Percentiles rank a stretch among this genome's conserved stretches.
Evolutionary conservation across 352 stramenopile species (phyloP).

Genomic region (Proteromonas lacertae): DNA sequence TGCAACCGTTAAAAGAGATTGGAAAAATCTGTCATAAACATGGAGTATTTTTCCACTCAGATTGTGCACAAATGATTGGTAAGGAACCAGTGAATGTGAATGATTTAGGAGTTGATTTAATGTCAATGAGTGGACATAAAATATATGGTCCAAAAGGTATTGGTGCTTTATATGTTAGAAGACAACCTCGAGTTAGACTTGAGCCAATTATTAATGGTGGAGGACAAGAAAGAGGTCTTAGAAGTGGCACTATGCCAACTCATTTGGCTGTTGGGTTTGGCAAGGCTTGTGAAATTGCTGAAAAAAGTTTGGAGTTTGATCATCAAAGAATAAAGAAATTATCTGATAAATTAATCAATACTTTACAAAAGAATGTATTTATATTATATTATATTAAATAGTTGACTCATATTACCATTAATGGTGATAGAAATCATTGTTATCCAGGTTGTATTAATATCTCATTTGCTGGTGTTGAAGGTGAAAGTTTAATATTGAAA

Average conservation of each 20-base stretch:
- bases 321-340: slow-evolving; percentile 58
- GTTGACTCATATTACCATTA: slow-evolving; percentile 59
- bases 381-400: slow-evolving; percentile 13
- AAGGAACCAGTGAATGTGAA: slow-evolving; percentile 88
- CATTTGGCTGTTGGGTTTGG: slow-evolving; percentile 39
- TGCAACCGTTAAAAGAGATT: slow-evolving; percentile 51
- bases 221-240: slow-evolving; percentile 76
- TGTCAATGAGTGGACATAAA: slow-evolving; percentile 72
- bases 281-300: slow-evolving; percentile 53
- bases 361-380: neutral
- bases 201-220: slow-evolving; percentile 86
- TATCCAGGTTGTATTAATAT: slow-evolving; percentile 82
- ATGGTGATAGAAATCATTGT: slow-evolving; percentile 58
- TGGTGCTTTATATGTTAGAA: slow-evolving; percentile 80
- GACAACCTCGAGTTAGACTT: slow-evolving; percentile 64
- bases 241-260: slow-evolving; percentile 19
- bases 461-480: slow-evolving; percentile 95
- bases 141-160: slow-evolving; percentile 96
- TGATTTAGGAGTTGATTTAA: slow-evolving; percentile 87
- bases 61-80: slow-evolving; percentile 56
- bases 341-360: slow-evolving; percentile 53
- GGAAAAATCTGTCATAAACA: slow-evolving; percentile 32
- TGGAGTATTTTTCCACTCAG: slow-evolving; percentile 93
- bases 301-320: slow-evolving; percentile 76
- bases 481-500: slow-evolving; percentile 33